A percentile compares a stretch with the other conserved stretches of the same genome.
Conservation (phyloP, 257 asterid genomes). For the Solanum rostratum region DNA sequence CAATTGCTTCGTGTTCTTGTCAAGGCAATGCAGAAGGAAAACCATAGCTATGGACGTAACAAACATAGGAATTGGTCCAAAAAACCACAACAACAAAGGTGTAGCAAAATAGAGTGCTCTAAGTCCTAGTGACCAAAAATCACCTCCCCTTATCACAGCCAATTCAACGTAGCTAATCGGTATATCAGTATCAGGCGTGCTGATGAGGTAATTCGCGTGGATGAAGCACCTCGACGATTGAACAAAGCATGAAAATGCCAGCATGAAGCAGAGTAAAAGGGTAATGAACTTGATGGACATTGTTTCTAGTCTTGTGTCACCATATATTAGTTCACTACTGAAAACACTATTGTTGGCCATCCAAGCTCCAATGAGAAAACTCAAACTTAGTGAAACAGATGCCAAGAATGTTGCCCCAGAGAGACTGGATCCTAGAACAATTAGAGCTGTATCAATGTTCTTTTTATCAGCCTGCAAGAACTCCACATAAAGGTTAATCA, state of each 20-base stretch:
- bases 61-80: constrained; percentile 37
- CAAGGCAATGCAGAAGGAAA: background rate
- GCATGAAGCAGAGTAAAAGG: constrained; percentile 18
- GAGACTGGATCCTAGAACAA: constrained; percentile 8
- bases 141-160: constrained; percentile 30
- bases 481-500: background rate
- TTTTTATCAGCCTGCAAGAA: background rate
- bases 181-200: constrained; percentile 36
- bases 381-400: constrained; percentile 33
- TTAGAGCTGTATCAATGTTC: constrained; percentile 4
- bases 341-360: constrained; percentile 27
- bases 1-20: background rate
- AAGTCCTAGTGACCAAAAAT: constrained; percentile 39
- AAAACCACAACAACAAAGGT: constrained; percentile 40
- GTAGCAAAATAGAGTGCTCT: constrained; percentile 42
- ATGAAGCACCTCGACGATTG: constrained; percentile 26
- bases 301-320: constrained; percentile 20
- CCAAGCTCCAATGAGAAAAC: constrained; percentile 45
- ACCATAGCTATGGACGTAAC: background rate
- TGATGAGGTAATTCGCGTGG: constrained; percentile 38
- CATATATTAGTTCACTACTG: constrained; percentile 24
- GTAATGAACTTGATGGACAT: constrained; percentile 26
- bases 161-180: constrained; percentile 20
- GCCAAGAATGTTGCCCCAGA: constrained; percentile 37
- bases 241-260: constrained; percentile 39